Conservation (phyloP, 1,284 basidiomycete genomes). For the Chondrostereum purpureum region DNA sequence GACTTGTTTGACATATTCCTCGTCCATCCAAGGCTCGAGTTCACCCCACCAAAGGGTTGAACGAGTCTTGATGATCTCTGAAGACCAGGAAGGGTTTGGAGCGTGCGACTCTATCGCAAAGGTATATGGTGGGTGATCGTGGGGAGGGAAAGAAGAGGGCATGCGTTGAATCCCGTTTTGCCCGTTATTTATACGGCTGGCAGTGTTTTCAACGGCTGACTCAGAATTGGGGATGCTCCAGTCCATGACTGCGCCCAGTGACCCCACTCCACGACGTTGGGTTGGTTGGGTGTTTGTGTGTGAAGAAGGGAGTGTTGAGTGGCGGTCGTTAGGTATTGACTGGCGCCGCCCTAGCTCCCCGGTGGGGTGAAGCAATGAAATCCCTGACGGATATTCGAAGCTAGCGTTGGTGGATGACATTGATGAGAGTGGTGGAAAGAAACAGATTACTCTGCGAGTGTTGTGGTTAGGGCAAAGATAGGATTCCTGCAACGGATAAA, state of each 20-base stretch:
- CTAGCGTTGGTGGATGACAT: not conserved
- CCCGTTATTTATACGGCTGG: not conserved
- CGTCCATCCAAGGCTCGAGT: slow-evolving; percentile 88
- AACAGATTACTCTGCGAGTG: not conserved
- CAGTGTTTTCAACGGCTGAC: not conserved
- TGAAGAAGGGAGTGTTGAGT: not conserved
- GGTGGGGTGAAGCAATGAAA: slow-evolving; percentile 6
- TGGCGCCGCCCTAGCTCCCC: slow-evolving; percentile 9
- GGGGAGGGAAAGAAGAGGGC: slow-evolving; percentile 26
- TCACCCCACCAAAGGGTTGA: slow-evolving; percentile 76
- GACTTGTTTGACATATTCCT: slow-evolving; percentile 81
- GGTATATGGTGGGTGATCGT: slow-evolving; percentile 23
- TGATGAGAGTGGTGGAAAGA: not conserved
- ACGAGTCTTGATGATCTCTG: slow-evolving; percentile 28
- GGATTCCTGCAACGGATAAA: not conserved
- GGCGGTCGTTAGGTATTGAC: not conserved
- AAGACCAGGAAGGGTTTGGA: slow-evolving; percentile 24
- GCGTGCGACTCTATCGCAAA: slow-evolving; percentile 26
- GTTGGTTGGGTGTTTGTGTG: too few relatives aligned
- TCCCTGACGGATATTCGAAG: not conserved
- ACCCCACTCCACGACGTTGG: not conserved
- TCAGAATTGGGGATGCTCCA: not conserved
- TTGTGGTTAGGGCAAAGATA: not conserved
- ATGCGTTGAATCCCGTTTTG: slow-evolving; percentile 6
- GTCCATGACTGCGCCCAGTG: not conserved